These are phyloP conservation scores for Blastomyces gilchristii DNA, from an alignment of 2,329 filamentous ascomycete genomes.

Conservation along the genomic window DNA sequence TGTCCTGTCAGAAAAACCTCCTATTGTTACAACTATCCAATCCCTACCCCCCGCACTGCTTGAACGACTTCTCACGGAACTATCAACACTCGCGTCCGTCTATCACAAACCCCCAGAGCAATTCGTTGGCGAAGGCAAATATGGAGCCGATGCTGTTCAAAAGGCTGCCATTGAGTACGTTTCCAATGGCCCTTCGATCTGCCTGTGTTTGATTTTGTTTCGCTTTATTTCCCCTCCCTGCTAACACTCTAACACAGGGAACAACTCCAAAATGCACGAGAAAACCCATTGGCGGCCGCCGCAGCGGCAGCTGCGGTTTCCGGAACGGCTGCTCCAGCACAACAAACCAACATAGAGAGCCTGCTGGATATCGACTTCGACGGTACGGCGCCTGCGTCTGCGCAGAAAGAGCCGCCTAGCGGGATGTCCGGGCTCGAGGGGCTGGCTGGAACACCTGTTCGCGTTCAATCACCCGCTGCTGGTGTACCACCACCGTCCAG, in stretches of 20 bases:
- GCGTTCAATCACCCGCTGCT: slow-evolving; percentile 37
- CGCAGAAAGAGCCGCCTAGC: slow-evolving; percentile 52
- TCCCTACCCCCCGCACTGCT: slow-evolving; percentile 73
- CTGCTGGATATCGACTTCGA: slow-evolving; percentile 94
- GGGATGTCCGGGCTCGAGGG: slow-evolving; percentile 56
- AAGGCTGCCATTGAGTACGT: slow-evolving; percentile 76
- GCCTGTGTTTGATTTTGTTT: neutral
- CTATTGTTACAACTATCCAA: slow-evolving; percentile 88
- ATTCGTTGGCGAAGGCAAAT: slow-evolving; percentile 93
- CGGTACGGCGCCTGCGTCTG: slow-evolving; percentile 79
- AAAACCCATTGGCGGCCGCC: slow-evolving; percentile 86
- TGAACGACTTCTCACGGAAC: slow-evolving; percentile 79
- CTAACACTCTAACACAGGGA: slow-evolving; percentile 44
- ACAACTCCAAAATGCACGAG: slow-evolving; percentile 79
- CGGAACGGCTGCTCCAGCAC: slow-evolving; percentile 42
- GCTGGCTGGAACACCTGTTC: slow-evolving; percentile 47
- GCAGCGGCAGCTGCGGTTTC: slow-evolving; percentile 56
- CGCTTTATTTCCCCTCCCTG: slow-evolving; percentile 6
- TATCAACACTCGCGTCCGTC: slow-evolving; percentile 90
- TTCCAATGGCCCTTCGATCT: neutral
- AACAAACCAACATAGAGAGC: slow-evolving; percentile 80
- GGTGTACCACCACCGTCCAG: slow-evolving; percentile 25
- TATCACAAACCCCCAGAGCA: slow-evolving; percentile 98
- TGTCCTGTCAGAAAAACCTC: slow-evolving; percentile 84
- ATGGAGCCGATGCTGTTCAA: slow-evolving; percentile 88